phyloP scores from a whole-genome alignment of 306 rosid genomes.

The Hippophae rhamnoides region DNA sequence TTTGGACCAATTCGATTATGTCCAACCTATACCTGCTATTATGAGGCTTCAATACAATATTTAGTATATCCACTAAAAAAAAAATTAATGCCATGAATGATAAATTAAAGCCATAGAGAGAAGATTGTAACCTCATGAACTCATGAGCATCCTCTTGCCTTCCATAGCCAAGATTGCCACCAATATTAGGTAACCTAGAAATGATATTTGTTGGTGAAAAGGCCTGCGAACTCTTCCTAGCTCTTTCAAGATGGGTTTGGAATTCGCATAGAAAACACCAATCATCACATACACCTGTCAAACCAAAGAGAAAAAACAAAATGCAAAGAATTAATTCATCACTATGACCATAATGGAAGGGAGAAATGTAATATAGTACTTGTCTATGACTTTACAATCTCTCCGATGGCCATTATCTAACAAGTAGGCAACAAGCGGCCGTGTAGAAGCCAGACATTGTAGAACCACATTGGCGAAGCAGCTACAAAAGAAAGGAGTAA shows the following conservation, averaged over 20 bases:
- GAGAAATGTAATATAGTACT: neutral
- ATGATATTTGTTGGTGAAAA: slow-evolving; percentile 86
- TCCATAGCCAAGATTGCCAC: slow-evolving; percentile 82
- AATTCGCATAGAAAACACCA: slow-evolving; percentile 97
- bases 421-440: slow-evolving; percentile 90
- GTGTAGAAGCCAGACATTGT: slow-evolving; percentile 83
- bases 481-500: slow-evolving; percentile 30
- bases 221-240: slow-evolving; percentile 48
- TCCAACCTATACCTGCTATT: too few species aligned
- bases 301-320: neutral
- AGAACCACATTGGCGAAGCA: slow-evolving; percentile 99
- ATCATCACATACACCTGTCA: slow-evolving; percentile 60
- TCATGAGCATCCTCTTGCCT: slow-evolving; percentile 99
- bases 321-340: slow-evolving; percentile 13
- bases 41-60: neutral
- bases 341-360: slow-evolving; percentile 2
- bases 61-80: neutral
- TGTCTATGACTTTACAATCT: slow-evolving; percentile 52
- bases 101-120: slow-evolving; percentile 7
- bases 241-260: slow-evolving; percentile 67
- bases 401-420: slow-evolving; percentile 74
- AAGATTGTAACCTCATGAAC: slow-evolving; percentile 71
- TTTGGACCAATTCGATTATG: too few species aligned
- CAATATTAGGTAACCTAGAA: slow-evolving; percentile 74
- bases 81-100: neutral